These are phyloP conservation scores for Cladorrhinum sp. DNA, from an alignment of 2,329 filamentous ascomycete species.

Conservation along the genomic window DNA sequence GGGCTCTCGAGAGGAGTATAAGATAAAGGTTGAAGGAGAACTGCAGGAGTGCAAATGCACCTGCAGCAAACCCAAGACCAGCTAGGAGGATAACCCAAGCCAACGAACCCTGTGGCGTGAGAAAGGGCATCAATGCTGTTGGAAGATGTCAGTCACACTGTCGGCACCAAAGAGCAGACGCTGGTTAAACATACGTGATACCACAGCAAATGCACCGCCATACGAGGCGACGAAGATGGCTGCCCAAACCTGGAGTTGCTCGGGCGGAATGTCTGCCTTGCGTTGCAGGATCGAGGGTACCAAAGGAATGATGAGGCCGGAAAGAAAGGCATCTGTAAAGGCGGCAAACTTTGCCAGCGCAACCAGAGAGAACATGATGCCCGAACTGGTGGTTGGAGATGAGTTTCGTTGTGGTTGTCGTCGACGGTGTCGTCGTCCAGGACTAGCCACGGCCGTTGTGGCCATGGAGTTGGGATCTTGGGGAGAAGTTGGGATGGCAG, in stretches of 20 bases:
- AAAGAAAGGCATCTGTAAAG: slow-evolving; percentile 18
- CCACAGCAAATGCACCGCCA: slow-evolving; percentile 25
- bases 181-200: slow-evolving; percentile 23
- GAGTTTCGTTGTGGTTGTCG: background rate
- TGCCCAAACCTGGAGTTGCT: slow-evolving; percentile 27
- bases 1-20: slow-evolving; percentile 21
- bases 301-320: slow-evolving; percentile 22
- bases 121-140: slow-evolving; percentile 23
- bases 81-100: slow-evolving; percentile 17
- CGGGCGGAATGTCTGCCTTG: slow-evolving; percentile 13
- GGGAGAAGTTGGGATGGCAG: background rate
- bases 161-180: background rate
- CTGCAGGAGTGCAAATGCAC: slow-evolving; percentile 22
- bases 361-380: slow-evolving; percentile 10
- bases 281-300: slow-evolving; percentile 23
- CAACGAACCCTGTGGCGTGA: slow-evolving; percentile 15
- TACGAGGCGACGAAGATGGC: slow-evolving; percentile 25
- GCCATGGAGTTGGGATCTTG: background rate
- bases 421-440: background rate
- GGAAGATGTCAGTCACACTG: background rate
- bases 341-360: slow-evolving; percentile 18
- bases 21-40: slow-evolving; percentile 11
- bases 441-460: slow-evolving; percentile 4
- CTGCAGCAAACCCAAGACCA: slow-evolving; percentile 19
- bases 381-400: background rate